Evolutionary conservation across 2,329 filamentous ascomycete species (phyloP), one percentile per base, ranked within the genome.

Genomic region (Penicillium hesseltinei): DNA sequence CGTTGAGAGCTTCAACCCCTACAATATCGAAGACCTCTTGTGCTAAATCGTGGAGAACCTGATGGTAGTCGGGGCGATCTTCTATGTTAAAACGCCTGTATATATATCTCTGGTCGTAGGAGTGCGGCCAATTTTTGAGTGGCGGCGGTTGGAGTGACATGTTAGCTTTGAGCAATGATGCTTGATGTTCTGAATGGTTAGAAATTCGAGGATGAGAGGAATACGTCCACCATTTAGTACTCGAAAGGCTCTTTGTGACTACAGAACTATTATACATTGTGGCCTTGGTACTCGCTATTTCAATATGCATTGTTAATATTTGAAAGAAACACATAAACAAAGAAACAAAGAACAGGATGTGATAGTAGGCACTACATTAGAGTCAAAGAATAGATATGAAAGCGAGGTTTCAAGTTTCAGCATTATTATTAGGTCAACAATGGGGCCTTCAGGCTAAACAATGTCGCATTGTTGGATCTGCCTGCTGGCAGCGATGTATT

Each of bases 1-100:
- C 3, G 5, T 2, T 2, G 0, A 5, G 0, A 33, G 48, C 27
- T 1, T 42, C 13, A 17, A 4, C 1, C 9, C 15, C 48, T 15
- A 17, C 38, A 2, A n/a, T 11, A 17, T 42, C n/a, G n/a, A 5
- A 43, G 25, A 51, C 5, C 5, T 25, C 19, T 33, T 51, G 48
- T 42, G 15, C 19, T 19, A 33, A 11, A 11, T 3, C 9, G 5
- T 21, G 48, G 27, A 43, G 2, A 21, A 3, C n/a, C n/a, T 11
- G 5, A 23, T 31, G 48, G 13, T 42, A 13, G 2, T 13, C 1
- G 19, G 19, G 1, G 3, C 19, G 2, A 1, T 11, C 5, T n/a
- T 4, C 5, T 29, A 51, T 43, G 6, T 2, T 6, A 23, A 51
- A 38, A 23, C 36, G 38, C 6, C n/a, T 42, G 9, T 17, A 43